Percentiles rank a stretch among this genome's conserved stretches.
These are phyloP conservation scores for Yarrowia yakushimensis DNA, from an alignment of 805 yeast species.

Conservation along the genomic window DNA sequence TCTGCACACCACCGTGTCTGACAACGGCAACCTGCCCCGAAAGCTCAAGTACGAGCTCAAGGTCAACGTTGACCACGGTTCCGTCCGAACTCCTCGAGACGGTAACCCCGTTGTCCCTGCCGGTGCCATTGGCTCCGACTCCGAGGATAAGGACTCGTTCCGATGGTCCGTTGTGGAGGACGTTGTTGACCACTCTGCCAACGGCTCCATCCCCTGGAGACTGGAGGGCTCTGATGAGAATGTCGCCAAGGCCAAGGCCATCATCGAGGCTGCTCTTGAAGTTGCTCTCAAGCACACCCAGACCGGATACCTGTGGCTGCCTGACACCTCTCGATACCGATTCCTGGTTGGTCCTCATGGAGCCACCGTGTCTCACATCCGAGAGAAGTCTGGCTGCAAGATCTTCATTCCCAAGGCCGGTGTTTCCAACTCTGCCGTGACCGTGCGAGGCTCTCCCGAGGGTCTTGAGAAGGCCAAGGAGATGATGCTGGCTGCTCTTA, in stretches of 20 bases:
- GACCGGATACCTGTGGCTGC: conserved; percentile 61
- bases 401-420: conserved; percentile 60
- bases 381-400: conserved; percentile 55
- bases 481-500: conserved; percentile 37
- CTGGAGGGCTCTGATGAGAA: conserved; percentile 51
- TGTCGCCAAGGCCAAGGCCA: conserved; percentile 50
- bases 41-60: conserved; percentile 50
- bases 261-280: conserved; percentile 50
- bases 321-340: conserved; percentile 51
- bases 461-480: conserved; percentile 52
- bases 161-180: conserved; percentile 49
- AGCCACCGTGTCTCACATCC: conserved; percentile 56
- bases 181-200: conserved; percentile 32
- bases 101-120: conserved; percentile 48
- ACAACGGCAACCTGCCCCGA: conserved; percentile 61
- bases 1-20: conserved; percentile 59
- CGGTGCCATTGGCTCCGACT: conserved; percentile 38
- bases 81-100: conserved; percentile 37
- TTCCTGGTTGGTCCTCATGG: conserved; percentile 78
- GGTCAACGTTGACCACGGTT: conserved; percentile 48
- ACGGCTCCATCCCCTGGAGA: conserved; percentile 50
- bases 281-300: conserved; percentile 46
- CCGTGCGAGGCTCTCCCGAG: conserved; percentile 57
- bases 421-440: conserved; percentile 49
- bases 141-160: conserved; percentile 40